These are phyloP conservation scores for Eucalyptus coolabah DNA, from an alignment of 345 rosid genomes.

Conservation along the genomic window DNA sequence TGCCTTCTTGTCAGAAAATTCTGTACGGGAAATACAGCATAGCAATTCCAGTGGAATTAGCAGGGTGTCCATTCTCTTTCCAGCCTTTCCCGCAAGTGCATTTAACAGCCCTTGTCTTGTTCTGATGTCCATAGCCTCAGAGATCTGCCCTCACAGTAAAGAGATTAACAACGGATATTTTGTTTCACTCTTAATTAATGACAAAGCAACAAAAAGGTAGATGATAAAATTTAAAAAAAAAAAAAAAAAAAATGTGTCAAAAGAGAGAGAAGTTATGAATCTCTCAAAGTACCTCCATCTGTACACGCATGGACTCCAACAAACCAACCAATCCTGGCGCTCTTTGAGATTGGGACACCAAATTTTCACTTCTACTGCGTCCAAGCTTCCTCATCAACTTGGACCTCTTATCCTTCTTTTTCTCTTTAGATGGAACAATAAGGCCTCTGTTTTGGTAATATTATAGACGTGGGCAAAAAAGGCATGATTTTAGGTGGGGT, in stretches of 20 bases:
- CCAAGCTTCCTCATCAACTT: constrained; percentile 91
- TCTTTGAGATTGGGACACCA: constrained; percentile 42
- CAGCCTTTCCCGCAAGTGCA: constrained; percentile 79
- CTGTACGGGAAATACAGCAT: constrained; percentile 83
- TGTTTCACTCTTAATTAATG: not conserved
- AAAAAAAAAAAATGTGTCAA: not conserved
- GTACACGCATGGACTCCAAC: constrained; percentile 84
- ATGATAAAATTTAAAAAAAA: not conserved
- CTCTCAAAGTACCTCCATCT: constrained; percentile 67
- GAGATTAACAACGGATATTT: not conserved
- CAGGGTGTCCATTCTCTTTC: constrained; percentile 90
- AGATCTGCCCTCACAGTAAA: constrained; percentile 34
- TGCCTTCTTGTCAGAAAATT: constrained; percentile 94
- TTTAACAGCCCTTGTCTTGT: constrained; percentile 90
- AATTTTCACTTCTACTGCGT: constrained; percentile 60
- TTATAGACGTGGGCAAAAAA: not conserved
- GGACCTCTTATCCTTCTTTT: constrained; percentile 79
- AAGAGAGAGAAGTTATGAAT: not conserved
- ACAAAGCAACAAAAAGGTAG: not conserved
- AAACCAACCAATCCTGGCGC: constrained; percentile 72
- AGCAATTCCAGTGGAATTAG: constrained; percentile 84
- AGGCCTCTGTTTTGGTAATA: constrained; percentile 47
- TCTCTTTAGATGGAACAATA: constrained; percentile 84
- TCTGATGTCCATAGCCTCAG: constrained; percentile 94
- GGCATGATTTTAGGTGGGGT: not conserved